Evolutionary conservation across 78 protist genomes (phyloP).

Genomic region (Guillardia theta): DNA sequence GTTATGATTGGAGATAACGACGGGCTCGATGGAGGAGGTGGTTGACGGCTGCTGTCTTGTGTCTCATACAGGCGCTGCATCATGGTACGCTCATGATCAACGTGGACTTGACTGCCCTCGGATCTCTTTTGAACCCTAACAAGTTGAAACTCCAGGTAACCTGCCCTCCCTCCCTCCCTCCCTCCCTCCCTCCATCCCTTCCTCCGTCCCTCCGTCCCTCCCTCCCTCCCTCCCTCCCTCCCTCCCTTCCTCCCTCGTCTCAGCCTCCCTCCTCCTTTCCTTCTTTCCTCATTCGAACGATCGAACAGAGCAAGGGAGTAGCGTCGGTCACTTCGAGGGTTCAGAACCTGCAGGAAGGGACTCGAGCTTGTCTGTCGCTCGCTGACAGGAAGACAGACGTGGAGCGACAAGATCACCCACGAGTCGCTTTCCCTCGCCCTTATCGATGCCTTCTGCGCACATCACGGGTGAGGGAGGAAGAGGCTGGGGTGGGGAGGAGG

Average conservation of each 20-base stretch:
- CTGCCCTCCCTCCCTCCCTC: neutral
- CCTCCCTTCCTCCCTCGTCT: neutral
- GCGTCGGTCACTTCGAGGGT: neutral
- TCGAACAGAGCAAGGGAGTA: neutral
- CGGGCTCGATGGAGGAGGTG: no score
- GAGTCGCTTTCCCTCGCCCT: neutral
- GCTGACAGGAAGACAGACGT: no score
- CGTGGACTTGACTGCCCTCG: neutral
- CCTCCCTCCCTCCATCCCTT: neutral
- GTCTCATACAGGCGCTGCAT: neutral
- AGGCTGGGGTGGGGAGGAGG: neutral
- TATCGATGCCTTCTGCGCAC: neutral
- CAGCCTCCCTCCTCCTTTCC: neutral
- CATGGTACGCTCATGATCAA: neutral
- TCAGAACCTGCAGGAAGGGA: neutral
- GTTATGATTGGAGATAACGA: no score
- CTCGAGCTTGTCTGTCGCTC: neutral
- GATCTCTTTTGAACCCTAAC: neutral
- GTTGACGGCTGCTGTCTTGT: no score
- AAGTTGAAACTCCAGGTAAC: neutral
- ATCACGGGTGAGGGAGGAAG: neutral
- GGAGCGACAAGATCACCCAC: neutral
- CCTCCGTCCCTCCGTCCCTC: neutral
- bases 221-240: neutral
- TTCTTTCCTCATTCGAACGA: neutral